Conservation (phyloP, 129 eudicot species). For the Centrapalus pauciflorus region DNA sequence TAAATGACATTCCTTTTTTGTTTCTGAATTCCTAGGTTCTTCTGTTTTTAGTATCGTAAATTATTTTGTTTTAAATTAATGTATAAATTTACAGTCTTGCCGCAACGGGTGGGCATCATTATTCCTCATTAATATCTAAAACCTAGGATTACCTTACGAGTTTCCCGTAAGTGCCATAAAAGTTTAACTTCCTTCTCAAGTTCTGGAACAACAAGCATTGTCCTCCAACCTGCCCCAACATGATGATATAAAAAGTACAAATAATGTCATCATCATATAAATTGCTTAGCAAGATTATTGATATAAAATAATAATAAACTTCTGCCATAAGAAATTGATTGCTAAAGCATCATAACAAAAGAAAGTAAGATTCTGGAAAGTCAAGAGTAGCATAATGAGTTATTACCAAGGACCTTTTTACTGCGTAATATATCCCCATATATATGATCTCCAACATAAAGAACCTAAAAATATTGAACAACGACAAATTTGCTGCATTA, state of each 20-base stretch:
- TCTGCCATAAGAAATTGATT: neutral
- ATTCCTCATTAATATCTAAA: too few species aligned
- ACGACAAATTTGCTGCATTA: neutral
- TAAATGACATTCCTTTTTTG: too few species aligned
- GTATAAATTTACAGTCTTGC: too few species aligned
- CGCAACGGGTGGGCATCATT: too few species aligned
- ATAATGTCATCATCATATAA: slow-evolving; percentile 2
- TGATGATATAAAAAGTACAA: neutral
- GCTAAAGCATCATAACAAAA: neutral
- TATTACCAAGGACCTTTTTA: slow-evolving; percentile 88
- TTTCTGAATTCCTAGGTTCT: too few species aligned
- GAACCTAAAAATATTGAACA: slow-evolving; percentile 53
- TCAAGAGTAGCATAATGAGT: neutral
- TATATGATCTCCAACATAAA: slow-evolving; percentile 97
- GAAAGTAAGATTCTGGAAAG: neutral
- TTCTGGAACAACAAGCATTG: slow-evolving; percentile 99
- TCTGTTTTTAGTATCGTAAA: too few species aligned
- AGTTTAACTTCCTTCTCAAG: slow-evolving; percentile 90
- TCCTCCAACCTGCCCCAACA: slow-evolving; percentile 85
- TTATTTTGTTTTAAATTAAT: too few species aligned
- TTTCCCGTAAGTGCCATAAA: slow-evolving; percentile 64
- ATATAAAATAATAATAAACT: neutral
- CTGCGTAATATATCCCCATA: slow-evolving; percentile 96
- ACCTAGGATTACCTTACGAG: slow-evolving; percentile 65
- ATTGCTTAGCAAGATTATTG: neutral